Conservation (phyloP, 345 rosid genomes). For the Diplotaxis tenuifolia region DNA sequence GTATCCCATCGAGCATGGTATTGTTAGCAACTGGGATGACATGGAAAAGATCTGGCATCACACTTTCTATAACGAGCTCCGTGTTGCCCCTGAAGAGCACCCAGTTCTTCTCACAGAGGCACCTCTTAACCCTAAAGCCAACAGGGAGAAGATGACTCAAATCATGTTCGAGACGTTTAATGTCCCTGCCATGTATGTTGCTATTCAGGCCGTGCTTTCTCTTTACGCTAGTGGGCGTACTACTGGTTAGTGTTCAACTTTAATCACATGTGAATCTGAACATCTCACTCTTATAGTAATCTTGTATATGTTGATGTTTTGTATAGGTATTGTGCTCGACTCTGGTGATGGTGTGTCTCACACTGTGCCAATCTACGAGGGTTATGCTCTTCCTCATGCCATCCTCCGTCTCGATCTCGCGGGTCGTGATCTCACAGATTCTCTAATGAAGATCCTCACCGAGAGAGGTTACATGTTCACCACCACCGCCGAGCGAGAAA, state of each 20-base stretch:
- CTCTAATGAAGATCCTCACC: conserved; percentile 59
- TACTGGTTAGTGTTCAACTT: conserved; percentile 42
- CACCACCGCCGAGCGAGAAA: conserved; percentile 48
- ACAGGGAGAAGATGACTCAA: conserved; percentile 64
- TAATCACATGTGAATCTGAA: not conserved
- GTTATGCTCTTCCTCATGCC: conserved; percentile 65
- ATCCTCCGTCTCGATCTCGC: conserved; percentile 67
- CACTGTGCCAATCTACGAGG: conserved; percentile 62
- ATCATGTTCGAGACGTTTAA: conserved; percentile 61
- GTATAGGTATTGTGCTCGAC: conserved; percentile 58
- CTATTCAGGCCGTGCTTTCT: conserved; percentile 60
- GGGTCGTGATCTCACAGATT: conserved; percentile 63
- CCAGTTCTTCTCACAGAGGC: conserved; percentile 64
- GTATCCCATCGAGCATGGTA: conserved; percentile 65
- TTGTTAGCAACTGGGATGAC: conserved; percentile 71
- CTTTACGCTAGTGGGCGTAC: conserved; percentile 68
- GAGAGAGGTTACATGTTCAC: conserved; percentile 50
- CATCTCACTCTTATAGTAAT: not conserved
- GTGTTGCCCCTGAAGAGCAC: conserved; percentile 59
- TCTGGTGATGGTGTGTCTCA: conserved; percentile 65
- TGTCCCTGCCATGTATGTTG: conserved; percentile 64
- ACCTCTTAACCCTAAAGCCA: conserved; percentile 61
- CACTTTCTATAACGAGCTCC: conserved; percentile 62
- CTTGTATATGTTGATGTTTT: not conserved
- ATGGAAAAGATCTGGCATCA: conserved; percentile 74